Conservation (phyloP, 2,329 filamentous ascomycete genomes). For the Phaeosphaeriaceae sp. region DNA sequence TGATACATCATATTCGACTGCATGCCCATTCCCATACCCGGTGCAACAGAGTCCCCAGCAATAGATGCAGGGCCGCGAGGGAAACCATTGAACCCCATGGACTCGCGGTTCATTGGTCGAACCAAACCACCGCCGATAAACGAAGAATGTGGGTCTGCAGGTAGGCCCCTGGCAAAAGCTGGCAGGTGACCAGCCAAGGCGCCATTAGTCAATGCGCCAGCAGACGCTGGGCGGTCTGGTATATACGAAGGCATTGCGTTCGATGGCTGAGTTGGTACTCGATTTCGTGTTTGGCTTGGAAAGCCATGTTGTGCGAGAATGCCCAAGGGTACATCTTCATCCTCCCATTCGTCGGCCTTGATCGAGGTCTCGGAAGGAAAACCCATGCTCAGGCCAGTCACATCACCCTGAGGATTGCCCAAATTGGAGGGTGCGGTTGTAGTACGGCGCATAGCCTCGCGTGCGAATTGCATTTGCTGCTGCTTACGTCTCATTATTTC, state of each 20-base stretch:
- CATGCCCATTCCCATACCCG: slow-evolving; percentile 23
- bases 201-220: slow-evolving; percentile 32
- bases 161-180: slow-evolving; percentile 45
- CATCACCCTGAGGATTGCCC: slow-evolving; percentile 24
- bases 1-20: slow-evolving; percentile 35
- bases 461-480: slow-evolving; percentile 43
- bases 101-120: slow-evolving; percentile 42
- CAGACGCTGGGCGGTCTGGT: slow-evolving; percentile 45
- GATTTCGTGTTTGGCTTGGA: slow-evolving; percentile 35
- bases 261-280: slow-evolving; percentile 33
- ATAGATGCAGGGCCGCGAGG: slow-evolving; percentile 41
- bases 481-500: slow-evolving; percentile 40
- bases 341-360: slow-evolving; percentile 46
- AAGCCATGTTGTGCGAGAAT: slow-evolving; percentile 48
- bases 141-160: slow-evolving; percentile 41
- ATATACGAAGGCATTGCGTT: slow-evolving; percentile 44
- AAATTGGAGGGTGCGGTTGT: slow-evolving; percentile 35
- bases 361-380: slow-evolving; percentile 46
- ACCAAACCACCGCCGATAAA: slow-evolving; percentile 46
- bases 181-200: slow-evolving; percentile 31
- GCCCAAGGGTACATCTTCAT: slow-evolving; percentile 48
- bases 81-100: slow-evolving; percentile 46
- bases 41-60: slow-evolving; percentile 38
- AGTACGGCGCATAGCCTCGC: slow-evolving; percentile 44
- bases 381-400: slow-evolving; percentile 29